Evolutionary conservation across 2,329 filamentous ascomycete genomes (phyloP), one percentile per base, ranked within the genome.

Genomic region (Diatrype stigma): DNA sequence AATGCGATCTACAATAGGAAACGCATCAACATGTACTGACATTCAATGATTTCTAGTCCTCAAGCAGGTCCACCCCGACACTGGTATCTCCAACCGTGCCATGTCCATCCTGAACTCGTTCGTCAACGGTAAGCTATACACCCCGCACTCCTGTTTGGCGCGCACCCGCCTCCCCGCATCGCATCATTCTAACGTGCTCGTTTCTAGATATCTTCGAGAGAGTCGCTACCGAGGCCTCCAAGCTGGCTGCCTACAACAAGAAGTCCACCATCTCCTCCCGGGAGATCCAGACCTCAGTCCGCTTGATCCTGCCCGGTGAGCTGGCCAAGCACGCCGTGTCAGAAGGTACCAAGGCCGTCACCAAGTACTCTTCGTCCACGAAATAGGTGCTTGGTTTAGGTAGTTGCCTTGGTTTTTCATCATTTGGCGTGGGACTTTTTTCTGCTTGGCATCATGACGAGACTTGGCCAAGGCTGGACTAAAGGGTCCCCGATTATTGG

Each of bases 91-190:
- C 74, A 97, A 96, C 84, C 92, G 94, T 69, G 94, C 94, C 73
- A 99, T 99, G 94, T 96, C 92, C 50, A 99, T 99, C 72, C 79
- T 99, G 69, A 99, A 99, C 88, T 99, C 94, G 0, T 99, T 99
- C 71, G 94, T 99, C 81, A 99, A 97, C 73, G 91, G 89, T 93
- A 81, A 72, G 86, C 72, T 34, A 37, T 26, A 22, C 30, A 14
- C 48, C 19, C 14, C 5, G 19, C 4, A 38, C 42, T 14, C 22
- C 10, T 35, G n/a, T 17, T 3, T n/a, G n/a, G 35, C 26, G 30
- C 30, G 38, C n/a, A n/a, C 26, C 0, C 23, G 19, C 7, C 5
- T n/a, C 16, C 4, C 16, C 8, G 4, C 2, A 22, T 55, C n/a
- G n/a, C n/a, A n/a, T n/a, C n/a, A 51, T 59, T 55, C 62, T 70